Conservation (phyloP, 2,329 filamentous ascomycete species). For the Calonectria hawksworthii region DNA sequence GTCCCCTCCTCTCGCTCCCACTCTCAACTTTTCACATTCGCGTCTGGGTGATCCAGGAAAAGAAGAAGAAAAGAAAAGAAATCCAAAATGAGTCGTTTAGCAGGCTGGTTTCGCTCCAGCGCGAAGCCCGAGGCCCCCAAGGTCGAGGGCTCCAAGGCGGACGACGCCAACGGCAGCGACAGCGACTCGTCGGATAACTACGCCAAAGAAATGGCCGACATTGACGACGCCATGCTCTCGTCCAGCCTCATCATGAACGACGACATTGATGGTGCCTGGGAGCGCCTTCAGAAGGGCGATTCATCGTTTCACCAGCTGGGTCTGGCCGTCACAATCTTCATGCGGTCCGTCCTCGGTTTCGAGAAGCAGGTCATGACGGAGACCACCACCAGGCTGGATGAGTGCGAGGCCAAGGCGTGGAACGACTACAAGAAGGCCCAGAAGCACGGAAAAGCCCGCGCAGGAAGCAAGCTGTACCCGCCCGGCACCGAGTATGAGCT, state of each 20-base stretch:
- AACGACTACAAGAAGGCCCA: constrained; percentile 83
- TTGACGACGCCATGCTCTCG: constrained; percentile 74
- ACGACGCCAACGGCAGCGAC: constrained; percentile 51
- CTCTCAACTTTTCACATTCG: neutral
- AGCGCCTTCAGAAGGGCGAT: constrained; percentile 76
- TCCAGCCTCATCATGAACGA: constrained; percentile 86
- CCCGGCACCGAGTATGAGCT: constrained; percentile 90
- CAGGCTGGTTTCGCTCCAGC: constrained; percentile 65
- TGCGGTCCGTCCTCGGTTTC: constrained; percentile 88
- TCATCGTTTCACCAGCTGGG: constrained; percentile 94
- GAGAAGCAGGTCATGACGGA: constrained; percentile 93
- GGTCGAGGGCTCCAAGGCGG: neutral
- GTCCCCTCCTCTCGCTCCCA: neutral
- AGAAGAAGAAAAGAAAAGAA: neutral
- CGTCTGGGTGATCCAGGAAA: neutral
- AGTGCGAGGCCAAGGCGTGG: constrained; percentile 83
- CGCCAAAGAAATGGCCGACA: constrained; percentile 65
- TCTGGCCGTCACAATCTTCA: constrained; percentile 84
- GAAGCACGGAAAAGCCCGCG: constrained; percentile 64
- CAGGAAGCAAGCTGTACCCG: constrained; percentile 73
- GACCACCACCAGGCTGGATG: constrained; percentile 78
- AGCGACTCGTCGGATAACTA: constrained; percentile 45
- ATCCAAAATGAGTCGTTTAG: constrained; percentile 61
- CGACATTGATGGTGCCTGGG: constrained; percentile 88
- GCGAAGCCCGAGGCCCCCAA: constrained; percentile 45